Base-by-base conservation (phyloP, 306 rosid species). In the Alnus rubra region DNA sequence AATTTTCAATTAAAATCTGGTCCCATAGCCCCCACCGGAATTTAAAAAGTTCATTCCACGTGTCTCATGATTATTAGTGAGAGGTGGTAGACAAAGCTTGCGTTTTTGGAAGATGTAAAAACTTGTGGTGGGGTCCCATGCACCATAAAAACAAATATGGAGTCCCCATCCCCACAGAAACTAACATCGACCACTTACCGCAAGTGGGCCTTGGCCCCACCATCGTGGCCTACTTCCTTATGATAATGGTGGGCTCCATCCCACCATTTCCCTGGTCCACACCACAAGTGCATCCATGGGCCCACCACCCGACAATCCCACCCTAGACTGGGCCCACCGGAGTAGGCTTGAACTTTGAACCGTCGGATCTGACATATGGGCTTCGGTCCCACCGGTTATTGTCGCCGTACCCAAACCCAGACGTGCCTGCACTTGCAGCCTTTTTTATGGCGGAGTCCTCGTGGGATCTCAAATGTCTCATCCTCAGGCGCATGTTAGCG, bases 221-320 rank as follows among this genome's bases (percentile, higher is more conserved):
- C 44, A 72, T 18, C 49, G 73, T 71, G 73, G 63, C 63, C 77
- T 59, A 33, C 37, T 33, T 1, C 37, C 37, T 33, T 1, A 1
- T 33, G 2, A 33, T 33, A 69, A 60, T 53, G n/a, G 45, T 81
- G 87, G 82, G 86, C 33, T 9, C 86, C 50, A n/a, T 13, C 56
- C 39, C 47, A 3, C 45, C 45, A 42, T 6, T 42, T 42, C 45
- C 45, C 45, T 4, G 45, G 45, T 35, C 45, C 59, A 54, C 59
- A 54, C 33, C 39, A 11, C 44, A 62, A 53, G 59, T 53, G 59
- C 63, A 56, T 19, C 9, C 18, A 9, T 9, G 30, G 80, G 19
- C 82, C 87, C 85, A 83, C 83, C 64, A 55, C 9, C 45, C 8
- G 16, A 60, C 53, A 49, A 23, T 69, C 79, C 37, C 48, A 18